Evolutionary conservation across 1,139 yeast species (phyloP).

Genomic region (Nakaseomyces sp.): DNA sequence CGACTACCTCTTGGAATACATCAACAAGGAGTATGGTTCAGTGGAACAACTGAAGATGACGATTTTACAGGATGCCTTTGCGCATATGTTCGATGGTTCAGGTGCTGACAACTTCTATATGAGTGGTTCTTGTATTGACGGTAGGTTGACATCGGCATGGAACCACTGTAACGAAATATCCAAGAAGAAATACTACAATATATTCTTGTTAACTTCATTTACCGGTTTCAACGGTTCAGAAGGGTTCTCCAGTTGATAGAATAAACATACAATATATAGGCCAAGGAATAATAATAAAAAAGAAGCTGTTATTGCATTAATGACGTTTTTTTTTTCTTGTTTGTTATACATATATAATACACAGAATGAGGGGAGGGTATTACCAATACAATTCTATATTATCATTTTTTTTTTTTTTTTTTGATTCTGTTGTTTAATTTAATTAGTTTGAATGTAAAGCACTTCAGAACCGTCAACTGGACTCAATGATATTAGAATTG

Average conservation of each 20-base stretch:
- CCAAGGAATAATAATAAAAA: background rate
- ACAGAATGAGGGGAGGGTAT: no score
- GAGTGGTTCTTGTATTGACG: constrained; percentile 76
- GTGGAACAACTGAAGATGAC: constrained; percentile 42
- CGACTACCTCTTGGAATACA: constrained; percentile 40
- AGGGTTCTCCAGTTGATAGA: constrained; percentile 33
- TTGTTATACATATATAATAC: background rate
- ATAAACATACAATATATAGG: background rate
- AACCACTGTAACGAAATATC: constrained; percentile 64
- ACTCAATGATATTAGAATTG: constrained; percentile 67
- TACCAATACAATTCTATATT: no score
- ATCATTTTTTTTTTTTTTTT: no score
- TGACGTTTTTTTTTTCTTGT: no score
- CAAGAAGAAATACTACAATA: constrained; percentile 53
- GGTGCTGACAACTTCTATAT: constrained; percentile 73
- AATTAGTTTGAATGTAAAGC: constrained; percentile 36
- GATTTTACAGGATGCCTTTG: constrained; percentile 57
- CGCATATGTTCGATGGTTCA: constrained; percentile 68
- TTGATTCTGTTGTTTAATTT: background rate
- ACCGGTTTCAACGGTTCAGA: constrained; percentile 68
- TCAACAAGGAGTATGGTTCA: constrained; percentile 47
- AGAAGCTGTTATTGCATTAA: no score
- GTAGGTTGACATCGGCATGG: constrained; percentile 70
- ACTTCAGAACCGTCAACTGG: constrained; percentile 78
- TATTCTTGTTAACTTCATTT: constrained; percentile 59